Evolutionary conservation across 2,329 filamentous ascomycete species (phyloP), one percentile per base, ranked within the genome.

Genomic region (Sporothrix sp.): DNA sequence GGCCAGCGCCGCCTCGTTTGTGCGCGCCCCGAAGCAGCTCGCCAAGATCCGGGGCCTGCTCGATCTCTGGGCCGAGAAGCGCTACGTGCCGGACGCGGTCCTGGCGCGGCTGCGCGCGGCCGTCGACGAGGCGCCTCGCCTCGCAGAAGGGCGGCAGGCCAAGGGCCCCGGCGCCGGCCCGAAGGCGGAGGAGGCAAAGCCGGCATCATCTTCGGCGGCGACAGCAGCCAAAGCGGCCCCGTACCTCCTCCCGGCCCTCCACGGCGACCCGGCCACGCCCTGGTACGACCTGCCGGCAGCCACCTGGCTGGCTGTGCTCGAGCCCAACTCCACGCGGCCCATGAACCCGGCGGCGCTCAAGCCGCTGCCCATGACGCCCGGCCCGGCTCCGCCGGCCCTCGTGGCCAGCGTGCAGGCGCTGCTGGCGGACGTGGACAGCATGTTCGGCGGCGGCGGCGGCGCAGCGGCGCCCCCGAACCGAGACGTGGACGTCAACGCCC

Each of bases 261-360:
- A 95, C 63, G 89, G 89, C 36, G 86, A 94, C 61, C 68, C 75
- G 2, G 76, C 78, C 0, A 80, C 76, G 4, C 81, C 84, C 0
- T 95, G 84, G 78, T 85, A 89, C 66, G 87, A 95, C 57, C 70
- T 94, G 1, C 88, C 88, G 0, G 87, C 87, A 1, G 84, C 81
- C 2, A 91, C 87, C 57, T 83, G 90, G 72, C 76, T 95, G 42
- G 85, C 85, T 4, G 82, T 85, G 51, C 80, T 95, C 53, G 78
- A 85, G 35, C 85, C 84, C 4, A 84, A 91, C 61, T 88, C 85
- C 1, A 81, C 79, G 8, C 74, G 78, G 45, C 81, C 87, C 7
- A 87, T 95, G 69, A 80, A 83, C 38, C 76, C 85, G 0, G 72
- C 79, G 7, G 74, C 81, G 58, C 78, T 91, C 56, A 83, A 80